Conservation (phyloP, 2,329 filamentous ascomycete genomes). For the Diaporthe longicolla region DNA sequence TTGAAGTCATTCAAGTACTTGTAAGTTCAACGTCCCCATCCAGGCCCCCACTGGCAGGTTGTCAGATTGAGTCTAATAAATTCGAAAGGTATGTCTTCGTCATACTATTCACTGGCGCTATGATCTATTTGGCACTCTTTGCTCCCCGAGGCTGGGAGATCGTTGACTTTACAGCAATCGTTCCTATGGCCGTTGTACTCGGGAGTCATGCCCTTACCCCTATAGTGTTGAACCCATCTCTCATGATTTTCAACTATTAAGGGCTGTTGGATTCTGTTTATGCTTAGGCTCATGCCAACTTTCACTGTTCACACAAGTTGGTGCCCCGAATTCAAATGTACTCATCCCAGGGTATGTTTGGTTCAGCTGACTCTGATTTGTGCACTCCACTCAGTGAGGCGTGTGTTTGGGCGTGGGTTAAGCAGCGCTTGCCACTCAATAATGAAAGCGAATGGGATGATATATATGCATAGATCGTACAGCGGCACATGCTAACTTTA, state of each 20-base stretch:
- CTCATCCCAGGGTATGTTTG: too few species aligned
- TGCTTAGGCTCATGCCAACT: background rate
- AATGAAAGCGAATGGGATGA: background rate
- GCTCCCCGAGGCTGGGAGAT: constrained; percentile 69
- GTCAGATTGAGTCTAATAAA: background rate
- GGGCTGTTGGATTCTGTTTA: background rate
- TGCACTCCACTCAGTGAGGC: background rate
- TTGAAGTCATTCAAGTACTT: constrained; percentile 68
- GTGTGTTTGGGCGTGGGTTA: background rate
- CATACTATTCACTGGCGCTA: constrained; percentile 54
- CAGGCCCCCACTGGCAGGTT: background rate
- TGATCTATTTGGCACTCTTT: constrained; percentile 62
- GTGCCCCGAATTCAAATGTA: background rate
- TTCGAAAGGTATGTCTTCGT: constrained; percentile 38
- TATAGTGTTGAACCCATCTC: constrained; percentile 70
- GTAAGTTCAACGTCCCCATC: constrained; percentile 57
- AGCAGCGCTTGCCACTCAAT: background rate
- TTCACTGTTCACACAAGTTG: background rate
- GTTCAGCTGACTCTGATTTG: background rate
- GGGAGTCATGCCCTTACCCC: constrained; percentile 69
- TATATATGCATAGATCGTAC: background rate
- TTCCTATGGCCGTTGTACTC: constrained; percentile 67
- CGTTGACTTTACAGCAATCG: constrained; percentile 69
- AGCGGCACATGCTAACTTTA: background rate
- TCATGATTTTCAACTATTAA: constrained; percentile 74